Evolutionary conservation across 2,329 filamentous ascomycete genomes (phyloP), one percentile per base, ranked within the genome.

Genomic region (Achaetomium macrosporum): DNA sequence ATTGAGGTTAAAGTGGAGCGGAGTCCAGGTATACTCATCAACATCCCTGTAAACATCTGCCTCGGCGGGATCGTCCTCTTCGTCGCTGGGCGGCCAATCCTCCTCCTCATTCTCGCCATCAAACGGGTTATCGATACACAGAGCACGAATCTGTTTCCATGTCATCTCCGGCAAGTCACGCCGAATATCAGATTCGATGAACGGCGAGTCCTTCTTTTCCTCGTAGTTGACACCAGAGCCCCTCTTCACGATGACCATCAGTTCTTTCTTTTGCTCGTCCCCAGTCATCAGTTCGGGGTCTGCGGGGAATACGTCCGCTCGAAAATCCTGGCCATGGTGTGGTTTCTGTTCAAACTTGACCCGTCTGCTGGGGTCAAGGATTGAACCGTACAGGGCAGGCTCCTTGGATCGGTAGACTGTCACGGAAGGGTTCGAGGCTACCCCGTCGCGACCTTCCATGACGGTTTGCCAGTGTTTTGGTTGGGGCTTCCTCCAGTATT

Each of bases 231-330:
- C 37, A 16, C 43, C 43, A 1, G 36, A 30, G 17, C 50, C 50
- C 37, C 50, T 42, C 31, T 37, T 47, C 37, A 43, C 50, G 15
- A 52, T 29, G n/a, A 42, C 39, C 37, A 52, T 30, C 37, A 42
- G 6, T 16, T 47, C 43, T 13, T 42, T 52, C 25, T 39, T 19
- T 25, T 25, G 17, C 17, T 47, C 43, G 13, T 42, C 50, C 7
- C 17, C 16, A 13, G 15, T 20, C 43, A 43, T 42, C 17, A 47
- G 37, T 9, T 52, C 37, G n/a, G 43, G 43, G 50, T 52, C 50
- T 15, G 36, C 43, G n/a, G 37, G 37, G 30, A 47, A 46, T 5
- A 42, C 15, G 29, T 36, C 2, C 20, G 16, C 2, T 6, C 10
- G 17, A 8, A 5, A 36, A 37, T 30, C 12, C 15, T 17, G 50